Evolutionary conservation across 2,329 filamentous ascomycete species (phyloP), one percentile per base, ranked within the genome.

Genomic region (Lecanicillium sp.): DNA sequence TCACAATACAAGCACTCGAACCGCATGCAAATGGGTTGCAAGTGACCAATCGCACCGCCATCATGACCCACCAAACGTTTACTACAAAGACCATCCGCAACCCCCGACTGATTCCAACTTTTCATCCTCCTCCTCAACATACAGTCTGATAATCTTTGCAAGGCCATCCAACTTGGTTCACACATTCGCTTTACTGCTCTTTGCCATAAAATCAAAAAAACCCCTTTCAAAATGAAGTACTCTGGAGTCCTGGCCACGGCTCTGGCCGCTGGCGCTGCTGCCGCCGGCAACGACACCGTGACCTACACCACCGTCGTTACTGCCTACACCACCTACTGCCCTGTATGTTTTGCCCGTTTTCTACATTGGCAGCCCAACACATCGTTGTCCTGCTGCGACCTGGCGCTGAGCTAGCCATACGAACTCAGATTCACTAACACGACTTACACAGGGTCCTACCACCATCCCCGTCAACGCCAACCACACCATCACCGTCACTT

Each of bases 401-500:
- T 12, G 19, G 20, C 17, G 19, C 27, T 33, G 12, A 17, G 17
- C 49, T 27, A 37, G 21, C 24, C 29, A 19, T 17, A 35, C 14
- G 5, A 36, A 39, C 8, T 9, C 26, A 23, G 33, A 29, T 12
- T 10, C 30, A 45, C 29, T 38, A 32, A 30, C 23, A 64, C 58
- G 48, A 51, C 17, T 56, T 58, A 8, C 9, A 61, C 57, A 67
- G 60, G 59, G 57, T 36, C 62, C 67, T 12, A 68, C 65, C 44
- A 65, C 32, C 6, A 51, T 71, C 26, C 63, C 67, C 49, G 57
- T 66, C 26, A 27, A 27, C 23, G 63, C 64, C 56, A 62, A 64
- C 48, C 67, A 67, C 51, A 74, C 72, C 42, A 71, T 70, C 58
- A 74, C 68, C 23, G 69, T 65, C 51, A 70, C 66, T 17, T 52